Base-by-base conservation (phyloP, 768 basidiomycete genomes). In the Tylopilus intermedius region DNA sequence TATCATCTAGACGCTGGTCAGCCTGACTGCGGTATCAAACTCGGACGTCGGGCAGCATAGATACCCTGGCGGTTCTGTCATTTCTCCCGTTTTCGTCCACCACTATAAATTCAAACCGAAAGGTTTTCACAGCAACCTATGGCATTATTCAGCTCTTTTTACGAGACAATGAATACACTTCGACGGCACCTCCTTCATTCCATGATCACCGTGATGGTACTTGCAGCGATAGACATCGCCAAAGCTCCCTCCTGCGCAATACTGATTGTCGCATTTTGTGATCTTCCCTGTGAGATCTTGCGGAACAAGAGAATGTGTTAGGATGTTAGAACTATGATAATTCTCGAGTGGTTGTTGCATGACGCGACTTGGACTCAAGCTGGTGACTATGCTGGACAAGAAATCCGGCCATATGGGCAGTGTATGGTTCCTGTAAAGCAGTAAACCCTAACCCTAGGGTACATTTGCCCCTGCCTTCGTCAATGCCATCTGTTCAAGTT, bases 401-500 rank as follows among this genome's bases (percentile, higher is more conserved):
- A 24, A 24, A 24, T 24, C 24, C 24, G 24, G 24, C 24, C 24
- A 24, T 24, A 24, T 24, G 24, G 5, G 24, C 24, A 24, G 24
- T 24, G 24, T 18, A 18, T 18, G 18, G 18, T 18, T 18, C 18
- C 18, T 18, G 18, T 18, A 18, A 18, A 18, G 18, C 18, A 18
- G 18, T 11, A 24, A 53, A 43, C 47, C 58, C 49, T 58, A 61
- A 61, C 59, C 59, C 49, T 58, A 61, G 13, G 2, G 6, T 9
- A 11, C 38, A 18, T 9, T 18, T 18, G 7, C 3, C 38, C n/a
- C 5, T 33, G 15, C 15, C 29, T 37, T n/a, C 35, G 30, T 44
- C 53, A 60, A 67, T 67, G 66, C 56, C 64, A 30, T 62, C 66
- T 18, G 54, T 64, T 30, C 56, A 60, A 52, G 54, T 64, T 30